These are phyloP conservation scores for Leccinum subrobustum DNA, from an alignment of 1,284 basidiomycete species.

Conservation along the genomic window DNA sequence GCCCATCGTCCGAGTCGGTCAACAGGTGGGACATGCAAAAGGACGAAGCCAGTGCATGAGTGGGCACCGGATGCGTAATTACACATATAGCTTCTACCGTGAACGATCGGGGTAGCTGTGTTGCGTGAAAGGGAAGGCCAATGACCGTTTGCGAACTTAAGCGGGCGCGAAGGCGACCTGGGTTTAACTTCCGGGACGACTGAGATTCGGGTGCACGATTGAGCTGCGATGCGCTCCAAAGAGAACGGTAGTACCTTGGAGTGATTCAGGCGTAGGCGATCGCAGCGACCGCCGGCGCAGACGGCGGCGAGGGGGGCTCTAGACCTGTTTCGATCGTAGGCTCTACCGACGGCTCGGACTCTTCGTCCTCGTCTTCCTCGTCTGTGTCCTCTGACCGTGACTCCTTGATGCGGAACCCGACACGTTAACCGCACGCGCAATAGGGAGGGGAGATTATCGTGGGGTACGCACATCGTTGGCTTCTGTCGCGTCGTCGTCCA, in stretches of 20 bases:
- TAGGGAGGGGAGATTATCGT: not conserved
- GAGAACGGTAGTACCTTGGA: slow-evolving; percentile 24
- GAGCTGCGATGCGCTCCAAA: slow-evolving; percentile 8
- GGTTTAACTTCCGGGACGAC: slow-evolving; percentile 39
- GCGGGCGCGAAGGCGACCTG: slow-evolving; percentile 62
- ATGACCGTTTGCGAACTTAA: slow-evolving; percentile 45
- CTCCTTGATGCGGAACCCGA: slow-evolving; percentile 36
- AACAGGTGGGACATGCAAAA: slow-evolving; percentile 88
- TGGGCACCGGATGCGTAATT: slow-evolving; percentile 85
- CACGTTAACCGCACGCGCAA: slow-evolving; percentile 8
- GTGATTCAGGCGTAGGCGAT: slow-evolving; percentile 29
- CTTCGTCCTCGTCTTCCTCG: slow-evolving; percentile 55
- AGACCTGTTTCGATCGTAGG: slow-evolving; percentile 20
- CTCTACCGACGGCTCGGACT: slow-evolving; percentile 35
- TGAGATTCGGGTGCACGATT: slow-evolving; percentile 11
- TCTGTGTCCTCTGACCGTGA: slow-evolving; percentile 54
- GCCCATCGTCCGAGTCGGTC: slow-evolving; percentile 92
- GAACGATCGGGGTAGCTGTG: slow-evolving; percentile 54
- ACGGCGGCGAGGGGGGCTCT: slow-evolving; percentile 24
- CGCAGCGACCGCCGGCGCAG: slow-evolving; percentile 25
- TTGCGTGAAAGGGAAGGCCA: slow-evolving; percentile 36
- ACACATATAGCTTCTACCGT: slow-evolving; percentile 93
- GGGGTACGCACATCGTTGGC: slow-evolving; percentile 55
- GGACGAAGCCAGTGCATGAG: slow-evolving; percentile 83
- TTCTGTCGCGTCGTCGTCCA: slow-evolving; percentile 56